A percentile compares a stretch with the other conserved stretches of the same genome.
Conservation (phyloP, 441 rosid species). For the Gossypium davidsonii region DNA sequence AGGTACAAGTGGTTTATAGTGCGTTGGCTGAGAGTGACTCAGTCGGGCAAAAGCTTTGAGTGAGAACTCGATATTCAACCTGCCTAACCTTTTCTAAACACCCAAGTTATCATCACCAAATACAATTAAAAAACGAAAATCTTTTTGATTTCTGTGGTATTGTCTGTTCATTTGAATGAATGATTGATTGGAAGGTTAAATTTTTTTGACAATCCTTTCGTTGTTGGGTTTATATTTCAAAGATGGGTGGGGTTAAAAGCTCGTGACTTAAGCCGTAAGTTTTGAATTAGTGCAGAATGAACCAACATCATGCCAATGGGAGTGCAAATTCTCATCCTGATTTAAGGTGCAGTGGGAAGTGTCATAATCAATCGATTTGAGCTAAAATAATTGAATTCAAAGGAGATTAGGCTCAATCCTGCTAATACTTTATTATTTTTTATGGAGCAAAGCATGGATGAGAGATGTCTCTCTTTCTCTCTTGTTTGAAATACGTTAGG, state of each 20-base stretch:
- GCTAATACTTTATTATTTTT: too few relatives aligned
- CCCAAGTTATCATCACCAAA: not conserved
- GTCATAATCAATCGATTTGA: not conserved
- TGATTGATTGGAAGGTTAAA: not conserved
- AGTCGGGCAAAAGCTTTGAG: not conserved
- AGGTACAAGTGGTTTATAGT: conserved; percentile 16
- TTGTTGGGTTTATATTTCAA: not conserved
- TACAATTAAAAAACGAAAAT: not conserved
- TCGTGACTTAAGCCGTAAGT: not conserved
- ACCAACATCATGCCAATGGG: not conserved
- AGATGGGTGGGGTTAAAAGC: not conserved
- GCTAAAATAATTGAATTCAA: not conserved
- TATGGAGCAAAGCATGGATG: not conserved
- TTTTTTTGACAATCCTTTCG: not conserved
- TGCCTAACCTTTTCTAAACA: not conserved
- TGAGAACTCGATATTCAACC: not conserved
- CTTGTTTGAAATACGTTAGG: not conserved
- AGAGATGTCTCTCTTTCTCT: not conserved
- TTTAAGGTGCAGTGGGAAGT: not conserved
- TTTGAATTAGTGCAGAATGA: not conserved
- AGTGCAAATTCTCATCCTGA: not conserved
- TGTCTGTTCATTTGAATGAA: not conserved
- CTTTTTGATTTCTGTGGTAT: not conserved
- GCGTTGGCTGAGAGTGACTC: conserved; percentile 28
- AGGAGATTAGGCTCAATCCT: not conserved